These are phyloP conservation scores for Umbelopsis sp. DNA, from an alignment of 371 early-diverging fungal species.

Conservation along the genomic window DNA sequence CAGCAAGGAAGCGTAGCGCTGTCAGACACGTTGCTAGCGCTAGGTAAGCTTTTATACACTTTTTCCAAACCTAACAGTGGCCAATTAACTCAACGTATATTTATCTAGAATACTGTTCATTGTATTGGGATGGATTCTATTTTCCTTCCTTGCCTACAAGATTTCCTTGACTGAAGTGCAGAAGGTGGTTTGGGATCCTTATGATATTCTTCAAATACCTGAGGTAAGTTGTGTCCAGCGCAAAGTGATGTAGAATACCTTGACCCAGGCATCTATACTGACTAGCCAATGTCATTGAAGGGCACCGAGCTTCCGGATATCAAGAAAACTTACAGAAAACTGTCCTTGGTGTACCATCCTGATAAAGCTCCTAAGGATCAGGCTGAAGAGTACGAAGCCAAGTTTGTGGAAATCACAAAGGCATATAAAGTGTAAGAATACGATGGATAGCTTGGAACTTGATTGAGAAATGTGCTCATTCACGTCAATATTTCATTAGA, in stretches of 20 bases:
- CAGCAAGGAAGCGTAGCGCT: slow-evolving; percentile 20
- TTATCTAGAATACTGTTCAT: slow-evolving; percentile 54
- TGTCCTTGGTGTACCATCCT: slow-evolving; percentile 83
- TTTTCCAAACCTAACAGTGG: neutral
- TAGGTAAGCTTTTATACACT: slow-evolving; percentile 21
- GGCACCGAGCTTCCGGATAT: slow-evolving; percentile 62
- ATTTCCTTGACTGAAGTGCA: slow-evolving; percentile 73
- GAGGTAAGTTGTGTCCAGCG: slow-evolving; percentile 49
- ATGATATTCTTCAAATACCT: slow-evolving; percentile 82
- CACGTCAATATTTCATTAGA: slow-evolving; percentile 35
- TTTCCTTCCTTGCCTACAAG: slow-evolving; percentile 77
- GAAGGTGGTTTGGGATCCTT: slow-evolving; percentile 88
- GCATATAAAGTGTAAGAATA: slow-evolving; percentile 82
- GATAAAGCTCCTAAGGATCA: slow-evolving; percentile 77
- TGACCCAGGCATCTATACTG: slow-evolving; percentile 23
- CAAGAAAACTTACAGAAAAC: slow-evolving; percentile 73
- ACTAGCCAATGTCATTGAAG: slow-evolving; percentile 30
- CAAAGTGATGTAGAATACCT: slow-evolving; percentile 16
- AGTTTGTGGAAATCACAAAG: slow-evolving; percentile 82
- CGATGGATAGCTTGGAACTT: no score
- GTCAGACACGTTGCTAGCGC: slow-evolving; percentile 21
- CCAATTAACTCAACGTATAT: neutral
- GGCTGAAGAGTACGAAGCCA: slow-evolving; percentile 63
- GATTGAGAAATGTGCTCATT: neutral
- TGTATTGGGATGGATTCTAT: slow-evolving; percentile 77